These are phyloP conservation scores for Trichoderma oligosporum DNA, from an alignment of 2,329 filamentous ascomycete species.

Conservation along the genomic window DNA sequence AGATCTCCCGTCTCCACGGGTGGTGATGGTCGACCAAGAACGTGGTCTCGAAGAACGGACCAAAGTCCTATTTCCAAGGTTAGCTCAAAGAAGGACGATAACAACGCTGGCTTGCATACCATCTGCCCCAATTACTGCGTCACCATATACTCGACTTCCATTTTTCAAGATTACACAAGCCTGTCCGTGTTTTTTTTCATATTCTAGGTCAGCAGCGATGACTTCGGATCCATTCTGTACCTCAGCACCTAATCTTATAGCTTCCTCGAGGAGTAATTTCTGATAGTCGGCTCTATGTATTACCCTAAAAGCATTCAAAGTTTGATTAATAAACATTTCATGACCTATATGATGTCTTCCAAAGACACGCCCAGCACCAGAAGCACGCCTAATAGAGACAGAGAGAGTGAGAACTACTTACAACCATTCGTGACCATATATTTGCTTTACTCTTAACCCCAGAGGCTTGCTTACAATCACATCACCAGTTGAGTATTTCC, in stretches of 20 bases:
- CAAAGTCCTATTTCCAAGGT: background rate
- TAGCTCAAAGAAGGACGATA: too few species aligned
- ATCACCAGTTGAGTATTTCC: background rate
- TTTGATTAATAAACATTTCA: too few species aligned
- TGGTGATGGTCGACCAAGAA: background rate
- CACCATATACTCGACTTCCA: background rate
- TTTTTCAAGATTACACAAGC: background rate
- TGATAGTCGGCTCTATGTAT: background rate
- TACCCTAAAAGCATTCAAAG: background rate
- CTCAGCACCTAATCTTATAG: background rate
- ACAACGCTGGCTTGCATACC: too few species aligned
- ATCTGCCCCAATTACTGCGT: background rate
- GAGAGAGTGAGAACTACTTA: too few species aligned
- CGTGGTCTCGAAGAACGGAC: background rate
- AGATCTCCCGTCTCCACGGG: background rate
- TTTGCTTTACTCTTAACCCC: background rate
- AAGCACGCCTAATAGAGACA: too few species aligned
- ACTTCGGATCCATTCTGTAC: background rate
- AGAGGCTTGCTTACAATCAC: background rate
- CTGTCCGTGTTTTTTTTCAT: background rate
- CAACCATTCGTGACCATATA: background rate
- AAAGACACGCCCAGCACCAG: too few species aligned
- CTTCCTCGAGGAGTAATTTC: background rate
- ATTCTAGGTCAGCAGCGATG: background rate
- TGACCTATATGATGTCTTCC: too few species aligned